Evolutionary conservation across 257 asterid species (phyloP).

Genomic region (Nicotiana tomentosiformis): DNA sequence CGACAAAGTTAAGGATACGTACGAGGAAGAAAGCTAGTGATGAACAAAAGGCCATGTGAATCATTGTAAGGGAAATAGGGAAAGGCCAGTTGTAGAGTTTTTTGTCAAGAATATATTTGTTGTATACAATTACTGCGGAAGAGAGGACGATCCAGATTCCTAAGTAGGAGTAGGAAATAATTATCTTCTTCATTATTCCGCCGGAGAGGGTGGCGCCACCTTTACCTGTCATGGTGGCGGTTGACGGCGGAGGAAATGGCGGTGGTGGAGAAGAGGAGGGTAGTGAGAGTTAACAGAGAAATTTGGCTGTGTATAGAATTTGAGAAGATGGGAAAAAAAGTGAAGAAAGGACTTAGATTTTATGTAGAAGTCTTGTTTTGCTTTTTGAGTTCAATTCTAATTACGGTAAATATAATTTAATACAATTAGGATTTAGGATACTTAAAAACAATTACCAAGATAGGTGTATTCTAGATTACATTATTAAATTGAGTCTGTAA

Average conservation of each 20-base stretch:
- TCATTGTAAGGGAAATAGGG: constrained; percentile 78
- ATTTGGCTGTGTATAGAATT: background rate
- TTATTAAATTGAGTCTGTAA: no score
- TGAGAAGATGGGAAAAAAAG: background rate
- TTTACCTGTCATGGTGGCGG: constrained; percentile 43
- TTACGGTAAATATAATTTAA: background rate
- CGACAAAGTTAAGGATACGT: constrained; percentile 51
- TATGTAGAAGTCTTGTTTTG: background rate
- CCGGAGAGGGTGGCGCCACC: constrained; percentile 47
- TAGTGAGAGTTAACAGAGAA: background rate
- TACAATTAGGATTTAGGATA: background rate
- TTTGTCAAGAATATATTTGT: constrained; percentile 68
- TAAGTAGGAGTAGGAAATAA: constrained; percentile 58
- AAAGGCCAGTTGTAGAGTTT: constrained; percentile 73
- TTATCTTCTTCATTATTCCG: constrained; percentile 51
- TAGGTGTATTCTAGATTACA: no score
- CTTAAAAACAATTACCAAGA: background rate
- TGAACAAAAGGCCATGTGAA: constrained; percentile 74
- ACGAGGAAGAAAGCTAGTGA: constrained; percentile 59
- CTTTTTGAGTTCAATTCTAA: background rate
- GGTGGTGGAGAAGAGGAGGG: background rate
- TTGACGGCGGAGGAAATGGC: background rate
- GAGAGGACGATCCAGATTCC: constrained; percentile 73
- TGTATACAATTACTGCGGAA: constrained; percentile 67
- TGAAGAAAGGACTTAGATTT: background rate